phyloP scores from a whole-genome alignment of 148 eudicot genomes.

The Vaccinium myrtillus region DNA sequence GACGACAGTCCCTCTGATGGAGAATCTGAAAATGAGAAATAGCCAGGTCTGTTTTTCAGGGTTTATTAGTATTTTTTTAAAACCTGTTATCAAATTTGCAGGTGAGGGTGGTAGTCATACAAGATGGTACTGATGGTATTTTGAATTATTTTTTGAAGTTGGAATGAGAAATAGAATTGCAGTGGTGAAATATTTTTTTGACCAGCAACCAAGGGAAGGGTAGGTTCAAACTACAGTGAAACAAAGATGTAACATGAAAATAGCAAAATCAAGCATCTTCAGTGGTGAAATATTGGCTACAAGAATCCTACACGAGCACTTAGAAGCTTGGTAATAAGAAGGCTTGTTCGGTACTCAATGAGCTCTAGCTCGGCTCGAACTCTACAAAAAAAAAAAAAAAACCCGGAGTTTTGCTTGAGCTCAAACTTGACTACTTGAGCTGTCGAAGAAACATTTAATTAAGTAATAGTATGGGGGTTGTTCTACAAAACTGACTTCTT shows the following conservation, averaged over 20 bases:
- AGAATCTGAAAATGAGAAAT: slow-evolving; percentile 3
- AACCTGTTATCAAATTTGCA: not conserved
- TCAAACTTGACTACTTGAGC: not conserved
- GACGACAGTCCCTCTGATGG: slow-evolving; percentile 7
- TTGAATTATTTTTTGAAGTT: not conserved
- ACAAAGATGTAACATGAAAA: too few species aligned
- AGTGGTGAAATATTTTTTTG: not conserved
- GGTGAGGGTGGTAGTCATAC: not conserved
- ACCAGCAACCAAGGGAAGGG: not conserved
- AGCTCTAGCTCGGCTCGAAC: too few species aligned
- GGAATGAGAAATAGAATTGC: not conserved
- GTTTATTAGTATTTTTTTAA: not conserved
- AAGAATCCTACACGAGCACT: not conserved
- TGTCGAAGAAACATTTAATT: too few species aligned
- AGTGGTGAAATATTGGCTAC: not conserved
- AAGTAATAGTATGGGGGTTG: too few species aligned
- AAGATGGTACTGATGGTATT: too few species aligned
- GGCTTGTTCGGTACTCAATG: not conserved
- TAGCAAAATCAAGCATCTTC: too few species aligned
- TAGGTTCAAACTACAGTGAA: not conserved
- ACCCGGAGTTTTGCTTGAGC: not conserved
- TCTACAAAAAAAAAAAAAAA: too few species aligned
- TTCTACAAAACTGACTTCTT: too few species aligned
- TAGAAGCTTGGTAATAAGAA: not conserved
- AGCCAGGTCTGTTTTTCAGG: not conserved